phyloP scores from a whole-genome alignment of 2,329 filamentous ascomycete genomes.

The Ophiobolus disseminans region DNA sequence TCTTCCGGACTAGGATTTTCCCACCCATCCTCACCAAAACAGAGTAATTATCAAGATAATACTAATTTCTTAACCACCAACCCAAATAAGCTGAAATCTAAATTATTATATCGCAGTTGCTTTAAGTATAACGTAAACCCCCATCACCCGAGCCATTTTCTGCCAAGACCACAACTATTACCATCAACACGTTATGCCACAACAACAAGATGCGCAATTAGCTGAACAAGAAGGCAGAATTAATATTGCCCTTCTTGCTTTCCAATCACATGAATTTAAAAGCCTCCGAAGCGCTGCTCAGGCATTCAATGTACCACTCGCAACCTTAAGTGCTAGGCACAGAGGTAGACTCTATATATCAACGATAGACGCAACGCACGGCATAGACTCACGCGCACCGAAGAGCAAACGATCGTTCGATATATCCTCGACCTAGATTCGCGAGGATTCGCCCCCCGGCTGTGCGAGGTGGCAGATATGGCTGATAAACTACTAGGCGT shows the following conservation, averaged over 20 bases:
- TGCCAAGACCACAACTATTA: neutral
- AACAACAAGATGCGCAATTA: neutral
- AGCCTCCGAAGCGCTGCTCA: neutral
- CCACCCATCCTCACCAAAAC: too few species aligned
- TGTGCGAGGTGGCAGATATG: too few species aligned
- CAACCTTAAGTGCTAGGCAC: neutral
- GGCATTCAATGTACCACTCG: neutral
- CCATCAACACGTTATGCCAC: neutral
- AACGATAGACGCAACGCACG: neutral
- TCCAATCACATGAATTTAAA: neutral
- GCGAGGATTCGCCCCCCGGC: conserved; percentile 18
- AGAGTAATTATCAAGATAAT: too few species aligned
- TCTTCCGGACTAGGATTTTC: too few species aligned
- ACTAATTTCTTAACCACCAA: too few species aligned
- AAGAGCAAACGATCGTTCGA: conserved; percentile 20
- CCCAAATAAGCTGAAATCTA: too few species aligned
- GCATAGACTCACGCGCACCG: too few species aligned
- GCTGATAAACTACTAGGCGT: conserved; percentile 23
- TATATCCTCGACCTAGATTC: conserved; percentile 23
- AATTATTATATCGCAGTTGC: too few species aligned
- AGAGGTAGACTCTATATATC: neutral
- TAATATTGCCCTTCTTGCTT: neutral
- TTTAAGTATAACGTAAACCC: neutral
- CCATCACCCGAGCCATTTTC: neutral
- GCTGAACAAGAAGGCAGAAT: neutral